Evolutionary conservation across 208 protist genomes (phyloP).

Genomic region (Trypanosoma congolense): DNA sequence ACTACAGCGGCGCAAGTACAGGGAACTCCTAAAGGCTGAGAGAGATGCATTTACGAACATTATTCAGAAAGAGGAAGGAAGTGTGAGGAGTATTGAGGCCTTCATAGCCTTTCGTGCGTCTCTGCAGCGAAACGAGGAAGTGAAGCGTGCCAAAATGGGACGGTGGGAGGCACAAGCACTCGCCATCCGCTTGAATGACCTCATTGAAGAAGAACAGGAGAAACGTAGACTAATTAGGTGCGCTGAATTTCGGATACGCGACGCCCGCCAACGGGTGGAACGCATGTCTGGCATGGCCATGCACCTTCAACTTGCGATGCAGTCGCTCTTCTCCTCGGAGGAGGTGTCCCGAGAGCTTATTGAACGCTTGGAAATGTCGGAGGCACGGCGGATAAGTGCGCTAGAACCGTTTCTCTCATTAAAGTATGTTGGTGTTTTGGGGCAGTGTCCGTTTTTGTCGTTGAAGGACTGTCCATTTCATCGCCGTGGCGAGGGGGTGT

Average conservation of each 20-base stretch:
- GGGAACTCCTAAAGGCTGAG: constrained; percentile 16
- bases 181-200: neutral
- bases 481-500: constrained; percentile 12
- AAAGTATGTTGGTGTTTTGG: constrained; percentile 10
- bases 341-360: constrained; percentile 9
- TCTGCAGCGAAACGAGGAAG: neutral
- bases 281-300: constrained; percentile 17
- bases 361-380: constrained; percentile 12
- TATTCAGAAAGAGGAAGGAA: constrained; percentile 7
- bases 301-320: constrained; percentile 14
- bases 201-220: constrained; percentile 14
- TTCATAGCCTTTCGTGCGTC: constrained; percentile 19
- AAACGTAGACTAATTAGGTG: constrained; percentile 3
- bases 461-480: constrained; percentile 24
- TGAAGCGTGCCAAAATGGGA: neutral
- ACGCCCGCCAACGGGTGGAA: constrained; percentile 12
- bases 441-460: constrained; percentile 21
- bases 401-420: constrained; percentile 15
- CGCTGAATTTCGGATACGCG: constrained; percentile 12
- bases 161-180: constrained; percentile 10
- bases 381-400: constrained; percentile 13
- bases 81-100: constrained; percentile 13
- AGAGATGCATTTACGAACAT: constrained; percentile 18
- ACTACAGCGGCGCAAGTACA: constrained; percentile 13
- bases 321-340: constrained; percentile 9